Base-by-base conservation (phyloP, 306 rosid species). In the Hippophae rhamnoides region DNA sequence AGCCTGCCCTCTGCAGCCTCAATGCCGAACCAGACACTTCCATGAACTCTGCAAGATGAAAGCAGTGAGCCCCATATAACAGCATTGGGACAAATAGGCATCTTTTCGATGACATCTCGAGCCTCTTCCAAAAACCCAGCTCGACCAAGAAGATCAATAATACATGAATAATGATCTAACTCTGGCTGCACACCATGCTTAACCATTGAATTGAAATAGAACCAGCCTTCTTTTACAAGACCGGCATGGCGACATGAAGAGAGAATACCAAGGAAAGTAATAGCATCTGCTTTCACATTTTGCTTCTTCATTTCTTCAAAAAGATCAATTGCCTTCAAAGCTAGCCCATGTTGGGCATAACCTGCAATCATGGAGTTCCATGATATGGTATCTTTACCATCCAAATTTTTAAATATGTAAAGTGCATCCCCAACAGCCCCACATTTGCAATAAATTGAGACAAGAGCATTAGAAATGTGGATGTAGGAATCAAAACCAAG, bases 291-390 rank as follows among this genome's bases (percentile, higher is more conserved):
- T 68, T 62, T 73, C 52, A 74, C 55, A 5, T 59, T 56, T 68
- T 68, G 76, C 66, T 38, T 66, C 53, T 72, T 81, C 95, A 90
- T 86, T 70, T 81, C 69, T 55, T 81, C 76, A 9, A 84, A 86
- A 65, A 82, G 77, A 79, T 58, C 62, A 64, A 86, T 79, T 1
- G 95, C 89, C 68, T 75, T 78, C 41, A 48, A 38, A 11, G 81
- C 81, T n/a, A 67, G 82, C 26, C 97, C 95, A 13, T 90, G 90
- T 12, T 75, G 97, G 0, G 90, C 89, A 65, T 81, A 90, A 41
- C 87, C 96, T 31, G 82, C 79, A 14, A 90, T 85, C 92, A 90
- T 79, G 70, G 98, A 78, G 46, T 90, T 90, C 98, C 98, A 90
- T 0, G 98, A 66, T 38, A 87, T 72, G 53, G 57, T 78, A 69